These are phyloP conservation scores for Malania oleifera DNA, from an alignment of 164 flowering plant species.

Conservation along the genomic window DNA sequence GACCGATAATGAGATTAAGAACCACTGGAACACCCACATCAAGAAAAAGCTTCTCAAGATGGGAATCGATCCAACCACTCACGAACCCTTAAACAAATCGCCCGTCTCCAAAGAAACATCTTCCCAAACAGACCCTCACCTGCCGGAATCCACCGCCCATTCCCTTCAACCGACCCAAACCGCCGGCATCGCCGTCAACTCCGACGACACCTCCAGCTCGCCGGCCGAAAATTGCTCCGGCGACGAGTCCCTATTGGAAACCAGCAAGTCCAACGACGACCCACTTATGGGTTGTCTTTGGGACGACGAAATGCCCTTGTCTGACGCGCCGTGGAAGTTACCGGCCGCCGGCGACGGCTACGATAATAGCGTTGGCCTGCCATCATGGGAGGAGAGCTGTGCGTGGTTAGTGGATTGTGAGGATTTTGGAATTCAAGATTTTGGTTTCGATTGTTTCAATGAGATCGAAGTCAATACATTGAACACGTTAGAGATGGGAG, in stretches of 20 bases:
- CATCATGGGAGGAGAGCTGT: conserved; percentile 45
- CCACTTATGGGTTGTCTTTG: conserved; percentile 41
- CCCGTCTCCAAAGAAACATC: conserved; percentile 10
- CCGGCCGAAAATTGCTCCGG: conserved; percentile 32
- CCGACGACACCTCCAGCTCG: conserved; percentile 36
- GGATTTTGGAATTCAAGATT: conserved; percentile 73
- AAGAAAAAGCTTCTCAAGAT: conserved; percentile 79
- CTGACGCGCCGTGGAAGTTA: conserved; percentile 35
- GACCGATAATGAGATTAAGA: conserved; percentile 87
- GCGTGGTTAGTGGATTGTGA: conserved; percentile 58
- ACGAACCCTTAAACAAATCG: conserved; percentile 53
- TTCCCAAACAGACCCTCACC: conserved; percentile 3
- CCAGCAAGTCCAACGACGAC: conserved; percentile 33
- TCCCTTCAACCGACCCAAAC: conserved; percentile 2
- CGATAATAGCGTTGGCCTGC: neutral
- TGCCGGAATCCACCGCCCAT: conserved; percentile 6
- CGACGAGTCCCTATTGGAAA: conserved; percentile 27
- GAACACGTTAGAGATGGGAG: conserved; percentile 21
- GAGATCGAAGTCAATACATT: conserved; percentile 25
- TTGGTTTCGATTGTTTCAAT: conserved; percentile 47
- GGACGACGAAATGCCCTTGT: conserved; percentile 37
- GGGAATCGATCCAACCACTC: conserved; percentile 92
- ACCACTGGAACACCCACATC: conserved; percentile 90
- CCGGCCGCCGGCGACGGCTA: conserved; percentile 11
- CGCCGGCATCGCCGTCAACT: conserved; percentile 6